These are phyloP conservation scores for Cyclotella baltica DNA, from an alignment of 108 stramenopile genomes.

Conservation along the genomic window DNA sequence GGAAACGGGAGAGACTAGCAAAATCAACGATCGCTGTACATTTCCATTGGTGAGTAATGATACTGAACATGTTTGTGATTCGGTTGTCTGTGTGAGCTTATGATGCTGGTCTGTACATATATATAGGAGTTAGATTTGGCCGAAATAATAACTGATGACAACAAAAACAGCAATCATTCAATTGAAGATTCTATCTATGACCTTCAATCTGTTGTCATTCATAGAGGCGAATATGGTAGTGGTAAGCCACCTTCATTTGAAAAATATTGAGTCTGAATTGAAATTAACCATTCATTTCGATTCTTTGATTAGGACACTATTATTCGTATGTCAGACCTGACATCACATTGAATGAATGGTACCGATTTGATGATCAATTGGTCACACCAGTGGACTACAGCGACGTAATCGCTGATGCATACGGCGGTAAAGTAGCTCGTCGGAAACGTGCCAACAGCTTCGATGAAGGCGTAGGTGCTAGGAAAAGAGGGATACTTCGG, in stretches of 20 bases:
- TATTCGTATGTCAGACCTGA: conserved; percentile 87
- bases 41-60: conserved; percentile 68
- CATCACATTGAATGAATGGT: conserved; percentile 67
- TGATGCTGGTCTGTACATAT: too few species aligned
- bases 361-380: conserved; percentile 82
- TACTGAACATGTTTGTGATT: conserved; percentile 4
- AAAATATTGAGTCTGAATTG: too few species aligned
- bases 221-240: conserved; percentile 78
- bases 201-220: conserved; percentile 84
- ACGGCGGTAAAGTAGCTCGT: conserved; percentile 50
- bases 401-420: conserved; percentile 75
- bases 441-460: conserved; percentile 23
- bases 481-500: neutral
- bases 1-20: conserved; percentile 76
- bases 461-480: neutral
- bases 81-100: too few species aligned
- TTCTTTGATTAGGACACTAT: conserved; percentile 37
- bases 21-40: conserved; percentile 68
- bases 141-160: conserved; percentile 21
- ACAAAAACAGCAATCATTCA: conserved; percentile 8
- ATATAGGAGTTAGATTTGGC: conserved; percentile 33
- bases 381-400: conserved; percentile 65
- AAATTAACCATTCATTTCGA: neutral
- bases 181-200: conserved; percentile 62
- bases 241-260: conserved; percentile 63